Evolutionary conservation across 1,139 yeast species (phyloP).

Genomic region (Lodderomyces parapsilosis): DNA sequence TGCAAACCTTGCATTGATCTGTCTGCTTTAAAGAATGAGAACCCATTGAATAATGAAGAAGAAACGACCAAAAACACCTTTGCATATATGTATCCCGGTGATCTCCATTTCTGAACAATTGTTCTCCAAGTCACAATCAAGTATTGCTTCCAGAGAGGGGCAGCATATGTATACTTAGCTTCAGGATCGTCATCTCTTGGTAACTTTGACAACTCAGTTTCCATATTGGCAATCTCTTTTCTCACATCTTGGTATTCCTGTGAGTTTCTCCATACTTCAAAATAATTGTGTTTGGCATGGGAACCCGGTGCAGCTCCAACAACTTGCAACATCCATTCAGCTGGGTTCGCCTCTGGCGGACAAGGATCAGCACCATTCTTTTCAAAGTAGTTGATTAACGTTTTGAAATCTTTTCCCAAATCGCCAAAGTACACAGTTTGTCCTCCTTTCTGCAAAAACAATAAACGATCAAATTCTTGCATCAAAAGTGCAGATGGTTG

Average conservation of each 20-base stretch:
- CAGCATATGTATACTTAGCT: conserved; percentile 24
- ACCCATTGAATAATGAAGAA: conserved; percentile 44
- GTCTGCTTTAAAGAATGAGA: conserved; percentile 38
- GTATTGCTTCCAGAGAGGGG: conserved; percentile 27
- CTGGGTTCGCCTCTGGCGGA: conserved; percentile 47
- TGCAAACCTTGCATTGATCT: conserved; percentile 40
- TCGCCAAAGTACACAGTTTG: conserved; percentile 68
- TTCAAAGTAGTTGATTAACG: conserved; percentile 56
- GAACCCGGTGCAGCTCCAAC: conserved; percentile 45
- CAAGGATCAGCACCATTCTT: conserved; percentile 50
- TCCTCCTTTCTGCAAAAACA: conserved; percentile 48
- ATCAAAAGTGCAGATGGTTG: conserved; percentile 42
- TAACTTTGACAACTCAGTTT: conserved; percentile 24
- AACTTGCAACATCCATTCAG: conserved; percentile 59
- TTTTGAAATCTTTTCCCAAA: conserved; percentile 52
- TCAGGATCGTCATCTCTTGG: conserved; percentile 26
- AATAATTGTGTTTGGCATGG: conserved; percentile 32
- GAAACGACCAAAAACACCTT: conserved; percentile 38
- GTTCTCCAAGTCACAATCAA: conserved; percentile 25
- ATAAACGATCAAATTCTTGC: conserved; percentile 35
- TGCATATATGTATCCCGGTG: conserved; percentile 42
- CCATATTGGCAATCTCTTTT: conserved; percentile 29
- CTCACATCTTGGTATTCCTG: conserved; percentile 23
- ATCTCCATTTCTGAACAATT: conserved; percentile 43
- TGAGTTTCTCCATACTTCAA: conserved; percentile 35